phyloP scores from a whole-genome alignment of 352 stramenopile species.

The Lagenidium sp. region DNA sequence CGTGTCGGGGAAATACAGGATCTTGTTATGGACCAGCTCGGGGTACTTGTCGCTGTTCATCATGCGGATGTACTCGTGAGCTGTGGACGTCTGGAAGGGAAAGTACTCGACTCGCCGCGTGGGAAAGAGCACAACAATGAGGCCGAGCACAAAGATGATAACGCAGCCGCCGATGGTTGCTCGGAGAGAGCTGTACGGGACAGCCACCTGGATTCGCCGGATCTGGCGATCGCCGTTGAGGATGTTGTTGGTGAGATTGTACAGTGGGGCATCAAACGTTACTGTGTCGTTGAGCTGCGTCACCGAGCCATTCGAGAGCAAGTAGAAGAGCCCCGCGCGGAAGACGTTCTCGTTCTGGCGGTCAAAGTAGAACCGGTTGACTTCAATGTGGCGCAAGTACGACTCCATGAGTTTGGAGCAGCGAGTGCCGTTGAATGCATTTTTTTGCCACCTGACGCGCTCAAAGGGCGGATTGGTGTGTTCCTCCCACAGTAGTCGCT shows the following conservation, averaged over 20 bases:
- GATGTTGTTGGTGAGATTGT: slow-evolving; percentile 8
- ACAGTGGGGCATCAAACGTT: not conserved
- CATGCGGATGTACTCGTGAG: not conserved
- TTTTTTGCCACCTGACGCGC: slow-evolving; percentile 2
- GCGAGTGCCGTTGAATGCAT: slow-evolving; percentile 11
- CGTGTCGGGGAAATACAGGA: slow-evolving; percentile 1
- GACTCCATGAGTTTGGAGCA: slow-evolving; percentile 38
- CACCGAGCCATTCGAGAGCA: slow-evolving; percentile 29
- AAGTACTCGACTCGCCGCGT: not conserved
- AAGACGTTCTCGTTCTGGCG: slow-evolving; percentile 30
- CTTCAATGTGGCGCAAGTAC: slow-evolving; percentile 31
- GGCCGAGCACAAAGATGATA: slow-evolving; percentile 1
- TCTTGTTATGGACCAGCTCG: slow-evolving; percentile 8
- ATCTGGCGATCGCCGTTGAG: slow-evolving; percentile 12
- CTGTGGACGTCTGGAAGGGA: not conserved
- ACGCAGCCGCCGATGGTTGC: slow-evolving; percentile 2
- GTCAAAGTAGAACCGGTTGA: slow-evolving; percentile 35
- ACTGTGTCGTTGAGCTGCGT: slow-evolving; percentile 13
- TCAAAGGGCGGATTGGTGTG: not conserved
- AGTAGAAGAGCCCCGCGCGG: slow-evolving; percentile 36
- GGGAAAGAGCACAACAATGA: not conserved
- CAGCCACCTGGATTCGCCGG: slow-evolving; percentile 6
- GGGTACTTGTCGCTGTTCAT: slow-evolving; percentile 1
- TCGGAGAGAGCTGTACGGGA: slow-evolving; percentile 2
- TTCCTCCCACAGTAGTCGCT: slow-evolving; percentile 5